phyloP scores from a whole-genome alignment of 768 basidiomycete species.

The Trametes maxima region DNA sequence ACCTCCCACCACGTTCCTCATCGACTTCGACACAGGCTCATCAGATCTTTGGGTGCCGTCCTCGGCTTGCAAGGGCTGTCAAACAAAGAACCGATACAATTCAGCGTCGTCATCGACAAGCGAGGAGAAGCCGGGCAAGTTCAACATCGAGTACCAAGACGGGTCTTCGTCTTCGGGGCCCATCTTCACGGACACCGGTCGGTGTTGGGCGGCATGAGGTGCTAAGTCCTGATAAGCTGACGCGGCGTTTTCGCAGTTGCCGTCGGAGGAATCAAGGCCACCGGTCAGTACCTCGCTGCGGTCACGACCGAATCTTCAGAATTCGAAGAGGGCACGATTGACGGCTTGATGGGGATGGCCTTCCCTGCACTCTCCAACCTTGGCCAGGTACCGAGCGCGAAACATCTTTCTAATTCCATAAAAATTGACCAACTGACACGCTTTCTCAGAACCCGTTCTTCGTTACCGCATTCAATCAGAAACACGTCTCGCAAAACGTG shows the following conservation, averaged over 20 bases:
- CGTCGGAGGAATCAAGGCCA: constrained; percentile 32
- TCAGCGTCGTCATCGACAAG: constrained; percentile 31
- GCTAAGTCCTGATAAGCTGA: background rate
- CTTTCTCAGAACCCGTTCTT: constrained; percentile 22
- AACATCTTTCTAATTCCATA: background rate
- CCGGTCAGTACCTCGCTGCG: constrained; percentile 15
- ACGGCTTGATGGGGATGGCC: constrained; percentile 26
- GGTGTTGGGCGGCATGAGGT: background rate
- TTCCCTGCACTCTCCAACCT: constrained; percentile 25
- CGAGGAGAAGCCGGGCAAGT: constrained; percentile 20
- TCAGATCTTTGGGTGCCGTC: constrained; percentile 22
- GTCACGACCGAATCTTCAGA: constrained; percentile 13
- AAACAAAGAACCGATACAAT: constrained; percentile 29
- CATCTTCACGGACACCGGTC: constrained; percentile 35
- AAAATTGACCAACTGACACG: background rate
- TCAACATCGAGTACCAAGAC: constrained; percentile 40
- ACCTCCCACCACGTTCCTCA: constrained; percentile 36
- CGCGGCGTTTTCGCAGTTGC: constrained; percentile 27
- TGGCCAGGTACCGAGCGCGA: background rate
- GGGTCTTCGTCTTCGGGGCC: constrained; percentile 35
- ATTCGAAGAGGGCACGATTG: constrained; percentile 9
- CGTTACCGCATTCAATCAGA: constrained; percentile 21
- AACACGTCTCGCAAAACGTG: constrained; percentile 14
- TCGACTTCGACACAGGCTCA: constrained; percentile 22
- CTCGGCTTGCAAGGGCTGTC: background rate